Conservation (phyloP, 257 asterid genomes). For the Solanum neorickii region DNA sequence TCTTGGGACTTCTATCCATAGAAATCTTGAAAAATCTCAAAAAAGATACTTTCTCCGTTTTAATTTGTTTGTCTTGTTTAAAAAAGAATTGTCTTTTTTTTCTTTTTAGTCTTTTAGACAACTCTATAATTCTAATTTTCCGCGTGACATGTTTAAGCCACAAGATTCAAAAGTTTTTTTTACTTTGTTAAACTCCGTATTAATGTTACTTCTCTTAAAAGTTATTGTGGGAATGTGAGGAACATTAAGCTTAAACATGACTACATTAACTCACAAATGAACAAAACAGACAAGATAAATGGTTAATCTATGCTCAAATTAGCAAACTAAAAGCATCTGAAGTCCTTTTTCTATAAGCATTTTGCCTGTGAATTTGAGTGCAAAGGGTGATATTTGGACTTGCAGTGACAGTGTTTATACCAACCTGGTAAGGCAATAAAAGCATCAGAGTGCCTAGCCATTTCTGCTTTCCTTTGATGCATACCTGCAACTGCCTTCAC, state of each 20-base stretch:
- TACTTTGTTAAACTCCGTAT: neutral
- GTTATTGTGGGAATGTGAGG: neutral
- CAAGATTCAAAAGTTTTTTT: neutral
- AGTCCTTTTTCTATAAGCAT: neutral
- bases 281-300: neutral
- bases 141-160: neutral
- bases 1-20: neutral
- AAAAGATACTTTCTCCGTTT: neutral
- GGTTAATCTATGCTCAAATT: neutral
- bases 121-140: neutral
- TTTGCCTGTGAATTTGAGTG: constrained; percentile 5
- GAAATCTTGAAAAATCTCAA: neutral
- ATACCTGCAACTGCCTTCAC: constrained; percentile 97
- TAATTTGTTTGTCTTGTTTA: neutral
- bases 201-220: neutral
- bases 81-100: neutral
- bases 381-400: neutral
- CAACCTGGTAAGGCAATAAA: constrained; percentile 99
- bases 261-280: neutral
- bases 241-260: neutral
- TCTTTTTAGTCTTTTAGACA: neutral
- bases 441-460: constrained; percentile 95
- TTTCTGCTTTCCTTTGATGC: constrained; percentile 99
- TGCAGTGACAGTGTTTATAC: constrained; percentile 10
- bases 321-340: constrained; percentile 8